Base-by-base conservation (phyloP, 2,329 filamentous ascomycete genomes). In the Penicillium paneum region DNA sequence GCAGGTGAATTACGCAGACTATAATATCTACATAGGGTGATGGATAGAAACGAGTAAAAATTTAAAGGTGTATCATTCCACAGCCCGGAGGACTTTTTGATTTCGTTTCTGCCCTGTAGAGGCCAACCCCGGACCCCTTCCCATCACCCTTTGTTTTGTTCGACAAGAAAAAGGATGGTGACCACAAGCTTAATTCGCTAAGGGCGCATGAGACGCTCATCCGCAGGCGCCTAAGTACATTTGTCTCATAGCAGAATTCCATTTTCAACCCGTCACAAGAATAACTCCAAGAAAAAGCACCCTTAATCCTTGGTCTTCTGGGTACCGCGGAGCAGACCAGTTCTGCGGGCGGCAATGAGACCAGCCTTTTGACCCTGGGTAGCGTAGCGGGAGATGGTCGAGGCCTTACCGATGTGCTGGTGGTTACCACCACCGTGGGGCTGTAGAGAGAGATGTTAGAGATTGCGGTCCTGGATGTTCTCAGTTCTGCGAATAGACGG, bases 381-480 rank as follows among this genome's bases (percentile, higher is more conserved):
- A 74, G 94, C 94, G 83, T 96, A 96, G 80, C 94, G 88, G 72
- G 91, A 96, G 82, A 99, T 99, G 78, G 94, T 99, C 69, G 94
- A 99, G 74, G 94, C 94, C 84, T 99, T 97, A 89, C 94, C 92
- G 76, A 97, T 97, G 82, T 99, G 94, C 86, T 99, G 94, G 82
- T 99, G 94, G 88, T 99, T 97, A 96, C 94, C 93, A 90, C 88
- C 89, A 90, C 90, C 90, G 88, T 94, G 90, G 80, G 90, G 90
- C 75, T 78, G 59, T 65, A 67, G 49, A 65, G 49, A 62, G 49
- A 57, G 54, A 44, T 31, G 62, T 66, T 51, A 69, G 63, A 59
- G 28, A 50, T 46, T 42, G 45, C 54, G 32, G 19, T n/a, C 43
- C n/a, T 31, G 17, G 26, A 49, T 21, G 15, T 8, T 3, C 21